Base-by-base conservation (phyloP, 1,284 basidiomycete species). In the Rhizopogon parksii region DNA sequence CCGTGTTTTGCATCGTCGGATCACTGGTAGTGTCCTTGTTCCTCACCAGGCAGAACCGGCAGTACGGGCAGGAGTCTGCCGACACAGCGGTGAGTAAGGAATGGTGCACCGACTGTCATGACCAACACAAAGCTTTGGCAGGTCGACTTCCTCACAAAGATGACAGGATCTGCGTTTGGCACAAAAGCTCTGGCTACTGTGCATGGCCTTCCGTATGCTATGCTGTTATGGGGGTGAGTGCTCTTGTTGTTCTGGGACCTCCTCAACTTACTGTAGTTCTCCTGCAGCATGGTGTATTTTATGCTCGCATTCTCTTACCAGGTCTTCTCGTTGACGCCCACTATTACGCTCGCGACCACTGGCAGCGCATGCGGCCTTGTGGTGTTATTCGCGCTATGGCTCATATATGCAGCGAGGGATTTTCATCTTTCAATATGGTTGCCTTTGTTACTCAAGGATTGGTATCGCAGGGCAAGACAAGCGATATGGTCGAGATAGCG, bases 161-260 rank as follows among this genome's bases (percentile, higher is more conserved):
- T 51, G 49, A 51, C 38, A 17, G 30, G 50, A 14, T 52, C 51
- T 12, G 36, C 42, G 19, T 25, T 52, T 9, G 51, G 51, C 35
- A 52, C 56, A 6, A 61, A 66, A 40, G 62, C 57, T 8, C 51
- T 66, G 24, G 63, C 65, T 1, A 61, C 66, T 17, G 39, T 64
- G 27, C 64, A 62, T 48, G 58, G 60, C 47, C 52, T 66, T 24
- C 66, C 64, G 0, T 65, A 61, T 45, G 64, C 64, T 6, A 52
- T 64, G 24, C 56, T 67, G 4, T 59, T 66, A 54, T 67, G 64
- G 64, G 49, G 49, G 51, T 52, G 49, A 34, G 51, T 43, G 4
- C 12, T 6, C 27, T 43, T 32, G 17, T 30, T 19, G 15, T 27
- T 3, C 3, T 45, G 21, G 21, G 4, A 24, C 24, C 11, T 36